Percentiles rank a stretch among this genome's conserved stretches.
Evolutionary conservation across 768 basidiomycete genomes (phyloP).

Genomic region (Ramaria sp.): DNA sequence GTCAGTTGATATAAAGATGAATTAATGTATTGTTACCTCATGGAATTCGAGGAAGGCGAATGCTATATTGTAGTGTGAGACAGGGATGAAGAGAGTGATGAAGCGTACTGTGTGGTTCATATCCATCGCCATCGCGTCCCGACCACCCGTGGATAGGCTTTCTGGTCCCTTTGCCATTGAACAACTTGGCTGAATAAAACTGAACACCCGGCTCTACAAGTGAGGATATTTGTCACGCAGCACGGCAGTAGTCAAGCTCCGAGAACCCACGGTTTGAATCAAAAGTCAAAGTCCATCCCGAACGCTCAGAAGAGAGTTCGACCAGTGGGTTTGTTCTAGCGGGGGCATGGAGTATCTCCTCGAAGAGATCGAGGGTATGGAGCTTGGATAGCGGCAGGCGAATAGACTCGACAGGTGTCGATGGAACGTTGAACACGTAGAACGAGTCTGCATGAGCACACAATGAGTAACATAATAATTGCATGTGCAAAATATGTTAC

Average conservation of each 20-base stretch:
- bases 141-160: constrained; percentile 72
- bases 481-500: constrained; percentile 25
- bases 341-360: constrained; percentile 26
- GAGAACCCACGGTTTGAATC: constrained; percentile 57
- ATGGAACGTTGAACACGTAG: constrained; percentile 39
- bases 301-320: constrained; percentile 42
- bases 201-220: constrained; percentile 58
- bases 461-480: neutral
- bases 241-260: neutral
- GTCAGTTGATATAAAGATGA: neutral
- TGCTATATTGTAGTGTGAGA: constrained; percentile 24
- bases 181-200: constrained; percentile 57
- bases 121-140: constrained; percentile 50
- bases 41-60: constrained; percentile 65
- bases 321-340: constrained; percentile 34
- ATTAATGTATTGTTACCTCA: constrained; percentile 26
- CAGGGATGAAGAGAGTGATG: neutral
- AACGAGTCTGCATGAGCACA: constrained; percentile 43
- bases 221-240: neutral
- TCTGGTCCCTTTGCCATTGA: constrained; percentile 40
- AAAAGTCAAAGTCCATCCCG: constrained; percentile 51
- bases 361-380: constrained; percentile 34
- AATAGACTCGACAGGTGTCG: constrained; percentile 28
- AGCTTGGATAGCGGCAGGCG: constrained; percentile 37
- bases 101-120: constrained; percentile 40